Evolutionary conservation across 352 stramenopile genomes (phyloP), one percentile per base, ranked within the genome.

Genomic region (Globisporangium lucens): DNA sequence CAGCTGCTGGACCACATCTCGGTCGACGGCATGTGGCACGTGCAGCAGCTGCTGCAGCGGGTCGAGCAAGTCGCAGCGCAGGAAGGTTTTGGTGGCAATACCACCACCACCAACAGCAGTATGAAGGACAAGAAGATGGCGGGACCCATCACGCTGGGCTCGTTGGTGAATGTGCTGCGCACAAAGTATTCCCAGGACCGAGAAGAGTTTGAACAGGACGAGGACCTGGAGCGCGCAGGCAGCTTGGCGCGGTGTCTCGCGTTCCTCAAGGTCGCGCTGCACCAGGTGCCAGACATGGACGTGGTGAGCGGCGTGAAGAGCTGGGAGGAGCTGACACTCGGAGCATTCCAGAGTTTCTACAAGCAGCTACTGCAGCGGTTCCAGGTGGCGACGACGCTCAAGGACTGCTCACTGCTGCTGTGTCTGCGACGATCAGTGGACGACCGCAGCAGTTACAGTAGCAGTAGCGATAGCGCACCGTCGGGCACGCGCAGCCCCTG

Each of bases 351-450:
- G 56, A 67, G 63, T 22, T 74, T 94, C 38, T 93, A 89, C 69
- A 65, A 74, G 41, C 75, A 89, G 56, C 63, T 93, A 7, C 65
- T 89, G 61, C 84, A 91, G 71, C 73, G 83, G 2, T 94, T 95
- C 70, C 80, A 91, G 35, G 87, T 95, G 53, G 87, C 87, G 10
- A 94, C 85, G 41, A 95, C 87, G 43, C 77, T 93, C 52, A 95
- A 95, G 59, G 87, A 95, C 75, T 95, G 87, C 55, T 95, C 87
- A 33, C 66, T 94, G 69, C 66, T 95, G 71, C 58, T 95, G 30
- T 91, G 80, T 47, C 68, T 95, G 61, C 82, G 83, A 0, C 83
- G 85, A 1, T 80, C 74, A 6, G 75, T 73, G 0, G 56, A 72
- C 58, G 75, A 85, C 51, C 61, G 69, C 43, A 35, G 49, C 49